Evolutionary conservation across 75 land plant species (phyloP).

Genomic region (Pinus tabuliformis): DNA sequence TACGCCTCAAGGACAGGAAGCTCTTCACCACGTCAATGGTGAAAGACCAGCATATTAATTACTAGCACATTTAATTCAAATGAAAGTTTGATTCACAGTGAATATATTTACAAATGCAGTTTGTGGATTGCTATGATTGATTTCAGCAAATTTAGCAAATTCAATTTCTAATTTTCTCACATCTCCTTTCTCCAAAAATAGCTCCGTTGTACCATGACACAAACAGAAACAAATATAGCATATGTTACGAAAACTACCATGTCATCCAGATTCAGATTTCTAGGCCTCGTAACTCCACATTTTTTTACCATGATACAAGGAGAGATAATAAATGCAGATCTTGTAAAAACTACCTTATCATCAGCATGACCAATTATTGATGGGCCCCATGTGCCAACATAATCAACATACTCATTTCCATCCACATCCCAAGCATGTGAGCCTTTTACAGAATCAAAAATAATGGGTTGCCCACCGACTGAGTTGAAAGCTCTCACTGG

Average conservation of each 20-base stretch:
- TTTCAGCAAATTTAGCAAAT: not conserved
- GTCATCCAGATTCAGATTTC: conserved; percentile 43
- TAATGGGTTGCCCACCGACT: conserved; percentile 95
- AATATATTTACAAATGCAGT: not conserved
- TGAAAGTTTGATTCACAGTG: not conserved
- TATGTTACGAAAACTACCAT: conserved; percentile 36
- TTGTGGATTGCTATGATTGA: not conserved
- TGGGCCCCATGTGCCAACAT: conserved; percentile 99
- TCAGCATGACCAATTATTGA: conserved; percentile 98
- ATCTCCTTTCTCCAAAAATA: not conserved
- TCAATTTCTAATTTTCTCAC: not conserved
- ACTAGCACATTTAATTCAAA: not conserved
- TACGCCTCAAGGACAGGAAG: too few relatives aligned
- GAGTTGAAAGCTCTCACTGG: conserved; percentile 99
- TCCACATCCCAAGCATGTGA: conserved; percentile 87
- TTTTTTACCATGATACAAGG: not conserved
- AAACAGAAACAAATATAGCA: conserved; percentile 2
- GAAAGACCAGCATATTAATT: not conserved
- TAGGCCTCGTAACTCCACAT: not conserved
- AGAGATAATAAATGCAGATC: conserved; percentile 1
- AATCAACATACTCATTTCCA: conserved; percentile 95
- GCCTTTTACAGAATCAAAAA: conserved; percentile 95
- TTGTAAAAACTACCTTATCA: conserved; percentile 60
- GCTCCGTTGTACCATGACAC: not conserved
- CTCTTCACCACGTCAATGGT: too few relatives aligned